phyloP scores from a whole-genome alignment of 225 moss, liverwort and hornwort species.

The Polytrichum commune region DNA sequence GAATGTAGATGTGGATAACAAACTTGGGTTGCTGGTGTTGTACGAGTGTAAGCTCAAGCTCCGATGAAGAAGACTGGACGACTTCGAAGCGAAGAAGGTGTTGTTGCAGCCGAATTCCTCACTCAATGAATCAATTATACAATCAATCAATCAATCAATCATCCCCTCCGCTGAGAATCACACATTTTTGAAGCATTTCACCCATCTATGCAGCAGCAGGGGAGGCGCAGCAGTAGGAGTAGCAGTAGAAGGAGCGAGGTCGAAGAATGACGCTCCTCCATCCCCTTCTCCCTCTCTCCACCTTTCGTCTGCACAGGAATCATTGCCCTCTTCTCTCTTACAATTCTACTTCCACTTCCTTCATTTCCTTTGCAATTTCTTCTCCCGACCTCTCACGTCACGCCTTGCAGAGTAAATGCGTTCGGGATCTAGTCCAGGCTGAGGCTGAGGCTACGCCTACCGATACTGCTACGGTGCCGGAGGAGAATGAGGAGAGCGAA shows the following conservation, averaged over 20 bases:
- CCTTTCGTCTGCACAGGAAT: constrained; percentile 13
- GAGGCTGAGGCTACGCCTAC: neutral
- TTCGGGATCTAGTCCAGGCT: constrained; percentile 6
- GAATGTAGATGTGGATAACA: too few relatives aligned
- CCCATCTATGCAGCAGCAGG: too few relatives aligned
- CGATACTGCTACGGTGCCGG: neutral
- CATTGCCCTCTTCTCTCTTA: constrained; percentile 12
- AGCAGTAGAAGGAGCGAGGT: neutral
- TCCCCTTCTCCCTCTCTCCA: neutral
- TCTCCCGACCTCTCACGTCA: constrained; percentile 6
- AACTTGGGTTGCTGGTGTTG: too few relatives aligned
- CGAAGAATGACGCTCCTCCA: constrained; percentile 40
- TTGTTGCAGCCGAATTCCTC: too few relatives aligned
- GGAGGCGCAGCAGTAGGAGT: constrained; percentile 4
- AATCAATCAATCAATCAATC: too few relatives aligned
- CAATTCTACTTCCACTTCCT: neutral
- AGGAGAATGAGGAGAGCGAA: neutral
- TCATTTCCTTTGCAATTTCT: neutral
- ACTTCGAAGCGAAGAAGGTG: too few relatives aligned
- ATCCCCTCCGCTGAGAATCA: too few relatives aligned
- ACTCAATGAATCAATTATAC: too few relatives aligned
- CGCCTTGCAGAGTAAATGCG: constrained; percentile 8
- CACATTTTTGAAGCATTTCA: too few relatives aligned
- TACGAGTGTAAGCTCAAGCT: too few relatives aligned
- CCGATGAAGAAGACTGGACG: too few relatives aligned